Evolutionary conservation across 768 basidiomycete species (phyloP), one percentile per base, ranked within the genome.

Genomic region (Solioccasus polychromus): DNA sequence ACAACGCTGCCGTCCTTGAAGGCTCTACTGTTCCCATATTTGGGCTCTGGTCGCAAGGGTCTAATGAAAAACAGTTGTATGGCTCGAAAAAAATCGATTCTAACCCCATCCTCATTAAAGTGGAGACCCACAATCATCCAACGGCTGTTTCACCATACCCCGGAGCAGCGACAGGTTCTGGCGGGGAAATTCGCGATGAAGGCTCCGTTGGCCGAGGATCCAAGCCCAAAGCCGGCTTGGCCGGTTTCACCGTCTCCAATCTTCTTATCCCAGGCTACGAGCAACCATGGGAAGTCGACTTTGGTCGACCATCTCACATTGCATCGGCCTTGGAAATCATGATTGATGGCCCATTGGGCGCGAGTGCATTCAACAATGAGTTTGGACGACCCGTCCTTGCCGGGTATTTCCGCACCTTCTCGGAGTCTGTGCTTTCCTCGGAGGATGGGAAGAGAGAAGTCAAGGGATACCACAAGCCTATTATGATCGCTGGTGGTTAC

Each of bases 111-210:
- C 76, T 98, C 19, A 83, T 93, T 72, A 99, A 99, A 69, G 96
- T 98, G 48, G 96, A 98, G 69, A 99, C 96, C 3, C 96, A 99
- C 67, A 99, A 99, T 62, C 96, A 98, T 60, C 96, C 96, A 3
- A 98, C 95, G 2, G 96, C 95, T 3, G 93, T 98, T 8, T 98
- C 96, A 1, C 96, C 96, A 1, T 98, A 88, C 64, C 92, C 96
- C 3, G 96, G 96, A n/a, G 95, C 96, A 0, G 94, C 95, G 1
- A 98, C 96, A 1, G 96, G 96, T 17, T 97, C 95, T 1, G 96
- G 96, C 8, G 96, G 96, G 9, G 96, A 99, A 69, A 98, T 98
- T 54, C 82, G 96, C 26, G 96, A 99, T 63, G 96, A 99, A 68
- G 96, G 95, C 14, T 87, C 96, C 5, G 92, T 94, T 31, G 96